phyloP scores from a whole-genome alignment of 148 eudicot species.

The Mesembryanthemum crystallinum region DNA sequence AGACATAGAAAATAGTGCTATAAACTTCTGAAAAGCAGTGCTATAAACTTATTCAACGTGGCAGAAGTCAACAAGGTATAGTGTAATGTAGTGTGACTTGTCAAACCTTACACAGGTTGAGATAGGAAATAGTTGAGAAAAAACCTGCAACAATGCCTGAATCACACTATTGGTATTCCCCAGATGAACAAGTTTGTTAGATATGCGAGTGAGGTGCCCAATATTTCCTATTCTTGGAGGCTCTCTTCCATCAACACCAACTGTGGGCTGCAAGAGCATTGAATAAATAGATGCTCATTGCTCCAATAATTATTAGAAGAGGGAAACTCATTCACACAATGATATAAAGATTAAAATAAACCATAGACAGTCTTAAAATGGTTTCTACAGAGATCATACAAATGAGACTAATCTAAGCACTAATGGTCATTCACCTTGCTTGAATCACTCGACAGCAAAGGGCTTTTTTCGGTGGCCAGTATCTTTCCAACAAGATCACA shows the following conservation, averaged over 20 bases:
- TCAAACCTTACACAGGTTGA: conserved; percentile 12
- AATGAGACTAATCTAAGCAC: conserved; percentile 1
- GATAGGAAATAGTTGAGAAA: conserved; percentile 8
- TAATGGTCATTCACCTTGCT: conserved; percentile 49
- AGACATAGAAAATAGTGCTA: conserved; percentile 16
- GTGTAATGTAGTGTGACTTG: neutral
- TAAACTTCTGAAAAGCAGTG: neutral
- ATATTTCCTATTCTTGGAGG: conserved; percentile 81
- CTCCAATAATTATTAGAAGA: neutral
- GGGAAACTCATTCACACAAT: neutral
- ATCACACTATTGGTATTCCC: conserved; percentile 56
- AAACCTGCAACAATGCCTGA: conserved; percentile 70
- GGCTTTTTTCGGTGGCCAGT: conserved; percentile 75
- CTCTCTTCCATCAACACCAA: conserved; percentile 54
- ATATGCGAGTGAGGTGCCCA: conserved; percentile 90
- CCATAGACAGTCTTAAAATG: neutral
- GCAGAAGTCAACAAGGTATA: conserved; percentile 1
- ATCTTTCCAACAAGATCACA: conserved; percentile 81
- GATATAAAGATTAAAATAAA: neutral
- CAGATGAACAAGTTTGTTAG: conserved; percentile 76
- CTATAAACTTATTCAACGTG: neutral
- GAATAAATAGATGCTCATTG: conserved; percentile 12
- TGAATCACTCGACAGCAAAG: conserved; percentile 47
- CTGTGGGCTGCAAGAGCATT: conserved; percentile 66
- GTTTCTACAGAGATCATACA: neutral